A percentile compares a stretch with the other conserved stretches of the same genome.
Evolutionary conservation across 305 asterid species (phyloP).

Genomic region (Fraxinus greggii): DNA sequence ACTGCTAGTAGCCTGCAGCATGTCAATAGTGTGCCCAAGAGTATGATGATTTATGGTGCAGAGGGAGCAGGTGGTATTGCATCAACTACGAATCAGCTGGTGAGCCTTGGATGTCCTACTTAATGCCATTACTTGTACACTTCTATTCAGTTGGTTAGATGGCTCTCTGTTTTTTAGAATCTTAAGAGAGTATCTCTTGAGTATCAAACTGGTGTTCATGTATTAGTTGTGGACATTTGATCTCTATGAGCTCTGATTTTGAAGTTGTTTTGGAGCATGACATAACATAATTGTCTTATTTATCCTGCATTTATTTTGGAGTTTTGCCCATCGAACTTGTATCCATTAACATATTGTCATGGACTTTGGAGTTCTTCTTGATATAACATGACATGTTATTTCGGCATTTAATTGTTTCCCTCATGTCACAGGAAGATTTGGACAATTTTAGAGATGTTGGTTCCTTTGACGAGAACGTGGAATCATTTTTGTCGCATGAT

Average conservation of each 20-base stretch:
- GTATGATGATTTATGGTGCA: constrained; percentile 78
- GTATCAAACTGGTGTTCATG: neutral
- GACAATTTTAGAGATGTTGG: constrained; percentile 87
- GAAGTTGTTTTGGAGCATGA: neutral
- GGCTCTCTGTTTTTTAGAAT: neutral
- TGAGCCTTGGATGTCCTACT: constrained; percentile 33
- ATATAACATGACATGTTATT: constrained; percentile 4
- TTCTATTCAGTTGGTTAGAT: neutral
- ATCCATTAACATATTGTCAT: neutral
- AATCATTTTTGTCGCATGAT: constrained; percentile 70
- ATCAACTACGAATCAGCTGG: constrained; percentile 92
- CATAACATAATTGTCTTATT: neutral
- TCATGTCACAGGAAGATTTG: constrained; percentile 66
- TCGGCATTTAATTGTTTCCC: constrained; percentile 19
- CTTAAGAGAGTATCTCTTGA: neutral
- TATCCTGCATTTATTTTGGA: neutral
- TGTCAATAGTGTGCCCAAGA: constrained; percentile 67
- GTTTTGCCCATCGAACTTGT: neutral
- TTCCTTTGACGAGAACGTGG: constrained; percentile 74
- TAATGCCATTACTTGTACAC: neutral
- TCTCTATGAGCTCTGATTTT: neutral
- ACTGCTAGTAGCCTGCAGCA: constrained; percentile 78
- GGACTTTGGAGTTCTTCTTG: neutral
- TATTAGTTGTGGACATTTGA: neutral
- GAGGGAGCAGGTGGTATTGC: constrained; percentile 91